Percentiles rank a stretch among this genome's conserved stretches.
phyloP scores from a whole-genome alignment of 1,284 basidiomycete species.

The Ustanciosporium gigantosporum region DNA sequence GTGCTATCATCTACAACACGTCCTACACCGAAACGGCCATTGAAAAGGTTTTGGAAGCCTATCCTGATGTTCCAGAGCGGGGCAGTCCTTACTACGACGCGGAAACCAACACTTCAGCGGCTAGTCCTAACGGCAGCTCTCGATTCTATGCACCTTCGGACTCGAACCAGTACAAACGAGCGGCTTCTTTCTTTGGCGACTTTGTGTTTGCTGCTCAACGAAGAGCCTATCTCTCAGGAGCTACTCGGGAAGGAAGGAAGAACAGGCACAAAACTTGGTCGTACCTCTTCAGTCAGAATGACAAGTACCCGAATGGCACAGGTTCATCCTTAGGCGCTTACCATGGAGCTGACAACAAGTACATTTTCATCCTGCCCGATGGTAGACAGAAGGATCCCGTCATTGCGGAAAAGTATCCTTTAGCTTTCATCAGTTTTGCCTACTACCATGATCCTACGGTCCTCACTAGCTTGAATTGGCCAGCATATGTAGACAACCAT shows the following conservation, averaged over 20 bases:
- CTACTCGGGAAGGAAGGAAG: constrained; percentile 1
- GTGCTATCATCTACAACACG: constrained; percentile 25
- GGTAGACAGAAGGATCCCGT: constrained; percentile 13
- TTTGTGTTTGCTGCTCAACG: constrained; percentile 31
- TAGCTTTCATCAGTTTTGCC: constrained; percentile 22
- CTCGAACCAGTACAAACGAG: constrained; percentile 29
- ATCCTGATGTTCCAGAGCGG: constrained; percentile 16
- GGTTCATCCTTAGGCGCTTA: constrained; percentile 14
- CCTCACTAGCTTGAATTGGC: constrained; percentile 15
- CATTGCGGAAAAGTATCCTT: constrained; percentile 13
- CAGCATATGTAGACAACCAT: constrained; percentile 3
- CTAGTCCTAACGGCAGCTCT: constrained; percentile 3
- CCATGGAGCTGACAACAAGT: constrained; percentile 18
- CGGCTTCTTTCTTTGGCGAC: constrained; percentile 19
- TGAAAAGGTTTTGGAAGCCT: constrained; percentile 11
- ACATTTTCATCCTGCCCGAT: constrained; percentile 16
- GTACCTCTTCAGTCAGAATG: constrained; percentile 24
- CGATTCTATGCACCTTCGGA: constrained; percentile 11
- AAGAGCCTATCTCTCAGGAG: constrained; percentile 6
- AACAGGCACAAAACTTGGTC: constrained; percentile 16
- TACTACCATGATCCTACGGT: constrained; percentile 22
- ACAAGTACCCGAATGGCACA: constrained; percentile 14
- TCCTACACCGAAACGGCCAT: constrained; percentile 21
- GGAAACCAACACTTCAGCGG: constrained; percentile 10
- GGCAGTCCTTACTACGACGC: constrained; percentile 32